Conservation (phyloP, 108 stramenopile species). For the Skeletonema marinoi region DNA sequence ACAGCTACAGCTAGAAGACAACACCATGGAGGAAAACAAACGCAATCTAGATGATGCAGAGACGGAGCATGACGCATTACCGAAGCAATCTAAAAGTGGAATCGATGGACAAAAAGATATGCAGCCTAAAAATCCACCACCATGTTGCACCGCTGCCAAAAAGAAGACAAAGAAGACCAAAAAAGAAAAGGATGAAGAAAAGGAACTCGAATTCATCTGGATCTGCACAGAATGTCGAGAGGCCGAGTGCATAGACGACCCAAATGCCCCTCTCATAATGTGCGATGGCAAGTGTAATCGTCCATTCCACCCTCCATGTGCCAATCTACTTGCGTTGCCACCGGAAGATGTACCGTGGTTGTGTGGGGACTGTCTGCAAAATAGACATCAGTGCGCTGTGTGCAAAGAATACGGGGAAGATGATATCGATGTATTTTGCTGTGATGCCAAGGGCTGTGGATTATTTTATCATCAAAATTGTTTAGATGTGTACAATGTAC, state of each 20-base stretch:
- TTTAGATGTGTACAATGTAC: conserved; percentile 57
- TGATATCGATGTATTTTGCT: conserved; percentile 62
- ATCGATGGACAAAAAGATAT: not conserved
- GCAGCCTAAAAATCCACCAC: not conserved
- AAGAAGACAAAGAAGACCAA: conserved; percentile 11
- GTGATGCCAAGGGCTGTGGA: conserved; percentile 60
- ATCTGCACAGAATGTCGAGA: conserved; percentile 66
- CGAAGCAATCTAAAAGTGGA: not conserved
- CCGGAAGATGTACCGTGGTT: conserved; percentile 63
- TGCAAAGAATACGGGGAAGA: conserved; percentile 72
- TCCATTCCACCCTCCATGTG: conserved; percentile 82
- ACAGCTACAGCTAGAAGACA: not conserved
- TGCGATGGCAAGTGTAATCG: conserved; percentile 78
- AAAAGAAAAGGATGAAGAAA: conserved; percentile 28
- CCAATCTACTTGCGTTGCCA: conserved; percentile 59
- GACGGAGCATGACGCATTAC: too few species aligned
- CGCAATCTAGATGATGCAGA: too few species aligned
- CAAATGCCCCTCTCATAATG: conserved; percentile 50
- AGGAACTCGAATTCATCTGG: conserved; percentile 59
- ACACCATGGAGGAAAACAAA: not conserved
- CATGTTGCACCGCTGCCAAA: not conserved
- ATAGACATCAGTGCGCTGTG: conserved; percentile 60
- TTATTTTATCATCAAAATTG: conserved; percentile 77
- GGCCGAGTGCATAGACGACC: conserved; percentile 54
- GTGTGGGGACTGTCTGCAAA: conserved; percentile 63